Evolutionary conservation across 177 flowering plant genomes (phyloP).

Genomic region (Vitis hybrid): DNA sequence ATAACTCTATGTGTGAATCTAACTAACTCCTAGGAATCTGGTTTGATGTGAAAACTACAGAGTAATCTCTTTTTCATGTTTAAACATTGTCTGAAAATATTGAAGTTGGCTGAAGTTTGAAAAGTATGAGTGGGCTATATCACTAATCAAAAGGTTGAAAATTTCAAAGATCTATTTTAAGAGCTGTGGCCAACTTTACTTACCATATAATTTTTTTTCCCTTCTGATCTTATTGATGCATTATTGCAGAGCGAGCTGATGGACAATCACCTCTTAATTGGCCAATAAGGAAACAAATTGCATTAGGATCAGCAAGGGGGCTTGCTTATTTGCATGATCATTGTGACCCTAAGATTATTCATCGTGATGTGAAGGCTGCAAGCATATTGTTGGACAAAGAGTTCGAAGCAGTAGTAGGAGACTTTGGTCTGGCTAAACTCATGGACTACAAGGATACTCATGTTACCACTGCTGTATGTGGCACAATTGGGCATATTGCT

Average conservation of each 20-base stretch:
- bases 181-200: neutral
- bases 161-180: neutral
- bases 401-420: slow-evolving; percentile 14
- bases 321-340: slow-evolving; percentile 20
- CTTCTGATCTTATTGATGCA: neutral
- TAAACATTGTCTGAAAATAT: no score
- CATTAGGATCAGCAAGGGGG: slow-evolving; percentile 17
- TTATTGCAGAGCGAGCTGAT: slow-evolving; percentile 11
- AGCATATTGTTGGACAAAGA: slow-evolving; percentile 18
- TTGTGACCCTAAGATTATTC: slow-evolving; percentile 17
- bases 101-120: no score
- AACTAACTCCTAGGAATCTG: no score
- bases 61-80: no score
- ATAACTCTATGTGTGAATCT: no score
- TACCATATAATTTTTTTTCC: neutral
- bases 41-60: no score
- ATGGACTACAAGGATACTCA: slow-evolving; percentile 18
- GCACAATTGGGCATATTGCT: slow-evolving; percentile 18
- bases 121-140: no score
- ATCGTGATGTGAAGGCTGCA: slow-evolving; percentile 20
- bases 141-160: neutral
- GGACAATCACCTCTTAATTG: slow-evolving; percentile 10
- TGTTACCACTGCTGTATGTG: slow-evolving; percentile 19
- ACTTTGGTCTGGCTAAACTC: slow-evolving; percentile 16
- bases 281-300: slow-evolving; percentile 5